phyloP scores from a whole-genome alignment of 257 asterid species.

The Solanum medicagineum region DNA sequence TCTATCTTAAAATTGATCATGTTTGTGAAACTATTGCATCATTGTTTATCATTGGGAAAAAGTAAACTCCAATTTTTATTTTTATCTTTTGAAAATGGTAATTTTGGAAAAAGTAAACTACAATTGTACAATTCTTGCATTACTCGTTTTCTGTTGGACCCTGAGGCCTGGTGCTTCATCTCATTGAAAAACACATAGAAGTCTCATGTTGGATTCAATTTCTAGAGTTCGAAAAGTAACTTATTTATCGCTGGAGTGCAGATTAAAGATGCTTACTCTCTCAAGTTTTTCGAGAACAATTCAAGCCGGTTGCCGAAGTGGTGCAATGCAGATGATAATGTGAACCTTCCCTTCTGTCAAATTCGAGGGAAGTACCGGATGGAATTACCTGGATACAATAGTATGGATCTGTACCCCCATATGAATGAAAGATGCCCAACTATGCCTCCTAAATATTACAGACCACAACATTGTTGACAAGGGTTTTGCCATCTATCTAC shows the following conservation, averaged over 20 bases:
- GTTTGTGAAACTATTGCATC: not conserved
- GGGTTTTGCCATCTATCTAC: not conserved
- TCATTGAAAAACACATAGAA: not conserved
- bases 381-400: conserved; percentile 78
- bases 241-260: conserved; percentile 16
- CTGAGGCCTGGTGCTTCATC: not conserved
- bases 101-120: too few species aligned
- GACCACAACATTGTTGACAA: conserved; percentile 66
- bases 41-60: not conserved
- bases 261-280: conserved; percentile 83
- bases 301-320: conserved; percentile 72
- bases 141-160: not conserved
- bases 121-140: not conserved
- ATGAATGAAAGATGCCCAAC: conserved; percentile 93
- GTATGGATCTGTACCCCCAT: conserved; percentile 54
- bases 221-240: not conserved
- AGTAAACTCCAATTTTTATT: too few species aligned
- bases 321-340: conserved; percentile 83
- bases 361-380: conserved; percentile 62
- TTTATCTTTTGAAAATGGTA: too few species aligned
- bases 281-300: conserved; percentile 62
- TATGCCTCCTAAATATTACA: conserved; percentile 56
- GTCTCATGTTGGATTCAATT: not conserved
- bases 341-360: conserved; percentile 79
- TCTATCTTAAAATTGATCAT: not conserved